A percentile compares a stretch with the other conserved stretches of the same genome.
phyloP scores from a whole-genome alignment of 1,139 yeast species.

The Protomyces lactucae-debilis region DNA sequence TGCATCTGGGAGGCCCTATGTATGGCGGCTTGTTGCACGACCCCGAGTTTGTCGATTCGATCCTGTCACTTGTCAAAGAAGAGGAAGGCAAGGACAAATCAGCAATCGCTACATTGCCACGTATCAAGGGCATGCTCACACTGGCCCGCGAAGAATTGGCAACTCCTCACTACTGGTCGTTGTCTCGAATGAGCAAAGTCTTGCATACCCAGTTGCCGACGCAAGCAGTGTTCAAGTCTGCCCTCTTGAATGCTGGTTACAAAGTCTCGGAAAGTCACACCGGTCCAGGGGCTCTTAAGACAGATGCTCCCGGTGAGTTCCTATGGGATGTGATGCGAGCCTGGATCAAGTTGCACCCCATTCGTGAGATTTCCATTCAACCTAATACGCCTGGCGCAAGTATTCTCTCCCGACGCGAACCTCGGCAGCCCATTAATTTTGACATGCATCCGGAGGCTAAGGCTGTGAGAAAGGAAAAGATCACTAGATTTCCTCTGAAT shows the following conservation, averaged over 20 bases:
- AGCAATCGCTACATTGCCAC: constrained; percentile 68
- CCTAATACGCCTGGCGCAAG: constrained; percentile 57
- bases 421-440: constrained; percentile 46
- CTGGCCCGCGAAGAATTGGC: constrained; percentile 69
- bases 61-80: constrained; percentile 51
- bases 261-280: constrained; percentile 84
- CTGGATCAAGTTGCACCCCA: constrained; percentile 53
- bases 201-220: constrained; percentile 83
- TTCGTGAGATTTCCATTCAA: constrained; percentile 46
- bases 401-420: constrained; percentile 47
- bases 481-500: constrained; percentile 83
- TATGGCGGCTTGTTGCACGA: constrained; percentile 80
- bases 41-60: constrained; percentile 56
- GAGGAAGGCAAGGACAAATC: constrained; percentile 42
- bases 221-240: constrained; percentile 63
- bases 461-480: constrained; percentile 61
- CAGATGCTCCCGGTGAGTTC: constrained; percentile 79
- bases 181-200: constrained; percentile 68
- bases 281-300: constrained; percentile 75
- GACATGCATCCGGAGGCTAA: constrained; percentile 37
- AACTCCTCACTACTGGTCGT: constrained; percentile 74
- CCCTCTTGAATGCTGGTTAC: constrained; percentile 80
- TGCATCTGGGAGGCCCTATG: constrained; percentile 93
- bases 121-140: constrained; percentile 89
- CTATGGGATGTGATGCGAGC: constrained; percentile 67